Evolutionary conservation across 371 early-diverging fungal species (phyloP).

Genomic region (Apophysomyces ossiformis): DNA sequence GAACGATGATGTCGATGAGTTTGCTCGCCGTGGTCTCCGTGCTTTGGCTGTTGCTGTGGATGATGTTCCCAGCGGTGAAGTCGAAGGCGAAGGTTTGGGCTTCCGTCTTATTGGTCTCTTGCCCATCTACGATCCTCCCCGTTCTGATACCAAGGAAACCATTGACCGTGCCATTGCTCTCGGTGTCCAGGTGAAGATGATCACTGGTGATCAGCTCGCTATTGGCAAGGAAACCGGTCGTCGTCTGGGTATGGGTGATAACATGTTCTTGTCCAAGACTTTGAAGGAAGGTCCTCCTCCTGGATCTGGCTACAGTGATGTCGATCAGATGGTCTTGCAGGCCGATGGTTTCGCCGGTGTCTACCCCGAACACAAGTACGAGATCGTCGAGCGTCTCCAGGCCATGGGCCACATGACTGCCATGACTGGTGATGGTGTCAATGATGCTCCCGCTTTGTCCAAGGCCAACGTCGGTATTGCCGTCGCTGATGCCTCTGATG

Average conservation of each 20-base stretch:
- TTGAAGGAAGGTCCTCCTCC: slow-evolving; percentile 68
- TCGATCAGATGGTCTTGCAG: slow-evolving; percentile 76
- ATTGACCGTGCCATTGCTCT: slow-evolving; percentile 80
- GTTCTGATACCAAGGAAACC: slow-evolving; percentile 75
- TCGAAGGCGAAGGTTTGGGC: slow-evolving; percentile 60
- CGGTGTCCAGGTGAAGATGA: slow-evolving; percentile 91
- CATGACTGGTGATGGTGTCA: slow-evolving; percentile 95
- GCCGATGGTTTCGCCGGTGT: slow-evolving; percentile 86
- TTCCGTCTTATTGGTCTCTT: slow-evolving; percentile 68
- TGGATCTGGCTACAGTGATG: slow-evolving; percentile 67
- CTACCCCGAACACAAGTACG: slow-evolving; percentile 89
- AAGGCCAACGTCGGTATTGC: slow-evolving; percentile 80
- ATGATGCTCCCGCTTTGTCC: slow-evolving; percentile 91
- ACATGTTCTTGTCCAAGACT: slow-evolving; percentile 72
- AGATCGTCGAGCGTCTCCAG: slow-evolving; percentile 88
- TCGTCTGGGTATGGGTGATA: slow-evolving; percentile 68
- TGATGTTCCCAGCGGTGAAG: slow-evolving; percentile 53
- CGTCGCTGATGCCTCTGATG: slow-evolving; percentile 76
- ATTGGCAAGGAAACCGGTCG: slow-evolving; percentile 84
- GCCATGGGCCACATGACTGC: slow-evolving; percentile 74
- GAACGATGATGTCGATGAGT: slow-evolving; percentile 69
- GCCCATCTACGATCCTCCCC: slow-evolving; percentile 89
- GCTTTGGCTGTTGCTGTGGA: slow-evolving; percentile 74
- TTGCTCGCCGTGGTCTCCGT: slow-evolving; percentile 79
- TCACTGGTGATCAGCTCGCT: slow-evolving; percentile 90